A percentile compares a stretch with the other conserved stretches of the same genome.
phyloP scores from a whole-genome alignment of 768 basidiomycete genomes.

The Chalciporus pseudorubinellus region DNA sequence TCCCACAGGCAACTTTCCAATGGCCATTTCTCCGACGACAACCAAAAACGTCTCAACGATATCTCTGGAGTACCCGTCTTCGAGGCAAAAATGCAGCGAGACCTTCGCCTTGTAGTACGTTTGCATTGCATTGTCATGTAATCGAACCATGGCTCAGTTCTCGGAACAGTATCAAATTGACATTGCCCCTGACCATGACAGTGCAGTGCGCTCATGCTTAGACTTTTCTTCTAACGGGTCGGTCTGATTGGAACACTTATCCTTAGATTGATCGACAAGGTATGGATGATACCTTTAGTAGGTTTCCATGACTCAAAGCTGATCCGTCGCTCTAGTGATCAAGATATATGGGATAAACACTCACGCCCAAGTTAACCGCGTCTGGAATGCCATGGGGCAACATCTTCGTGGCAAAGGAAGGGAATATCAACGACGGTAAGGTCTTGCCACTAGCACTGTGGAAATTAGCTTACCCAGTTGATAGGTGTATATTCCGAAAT shows the following conservation, averaged over 20 bases:
- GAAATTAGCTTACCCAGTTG: not conserved
- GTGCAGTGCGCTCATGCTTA: constrained; percentile 20
- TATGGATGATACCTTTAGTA: constrained; percentile 7
- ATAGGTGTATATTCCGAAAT: constrained; percentile 47
- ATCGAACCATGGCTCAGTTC: not conserved
- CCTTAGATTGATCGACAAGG: constrained; percentile 41
- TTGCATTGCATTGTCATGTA: not conserved
- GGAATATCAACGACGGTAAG: constrained; percentile 53
- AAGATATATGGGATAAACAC: constrained; percentile 52
- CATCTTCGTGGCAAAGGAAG: constrained; percentile 44
- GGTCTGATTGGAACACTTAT: not conserved
- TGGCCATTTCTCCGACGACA: constrained; percentile 66
- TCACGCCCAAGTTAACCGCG: constrained; percentile 44
- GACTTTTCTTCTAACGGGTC: not conserved
- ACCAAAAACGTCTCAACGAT: constrained; percentile 58
- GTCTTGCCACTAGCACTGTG: not conserved
- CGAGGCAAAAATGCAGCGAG: constrained; percentile 64
- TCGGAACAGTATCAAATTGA: constrained; percentile 48
- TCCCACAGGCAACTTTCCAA: constrained; percentile 58
- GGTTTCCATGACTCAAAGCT: not conserved
- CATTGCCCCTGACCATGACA: constrained; percentile 39
- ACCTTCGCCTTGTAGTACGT: constrained; percentile 50
- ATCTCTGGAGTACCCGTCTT: constrained; percentile 53
- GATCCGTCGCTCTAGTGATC: constrained; percentile 33
- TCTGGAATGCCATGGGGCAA: constrained; percentile 46